Base-by-base conservation (phyloP, 1,284 basidiomycete species). In the Sporisorium iseilematis-ciliati region DNA sequence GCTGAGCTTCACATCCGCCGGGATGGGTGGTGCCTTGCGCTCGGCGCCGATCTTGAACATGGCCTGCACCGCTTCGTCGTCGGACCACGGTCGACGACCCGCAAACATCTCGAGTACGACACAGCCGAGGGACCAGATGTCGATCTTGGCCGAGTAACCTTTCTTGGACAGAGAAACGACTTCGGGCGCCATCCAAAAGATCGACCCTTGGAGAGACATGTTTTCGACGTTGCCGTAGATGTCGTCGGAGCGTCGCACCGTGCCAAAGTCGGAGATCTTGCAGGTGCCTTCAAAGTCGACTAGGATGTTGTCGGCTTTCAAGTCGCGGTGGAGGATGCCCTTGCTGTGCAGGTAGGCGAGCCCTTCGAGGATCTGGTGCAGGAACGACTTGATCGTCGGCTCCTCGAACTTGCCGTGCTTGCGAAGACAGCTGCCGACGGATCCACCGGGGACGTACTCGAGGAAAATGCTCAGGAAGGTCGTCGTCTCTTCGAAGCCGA, bases 101-200 rank as follows among this genome's bases (percentile, higher is more conserved):
- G 94, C 92, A 90, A 95, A 95, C 97, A 99, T 99, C 86, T 99
- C 96, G 74, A 98, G 88, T 4, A 97, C 92, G 16, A 99, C 93
- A 87, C 96, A 99, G 0, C 96, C 96, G 4, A 99, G 89, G 84
- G 93, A 94, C 97, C 96, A 99, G 75, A 99, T 97, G 84, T 99
- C 97, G 40, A 97, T 92, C 87, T 99, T 99, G 79, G 92, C 94
- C 78, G 93, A 94, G 86, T 99, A 99, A 0, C 93, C 88, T 61
- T 86, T 85, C 38, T 91, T 91, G 80, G 91, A 90, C 81, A 92
- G 90, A 38, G 91, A 91, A 25, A 96, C 90, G 41, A 99, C 94
- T 87, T 99, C 96, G 1, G 96, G 97, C 7, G 97, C 96, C 96
- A 99, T 99, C 87, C 97, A 99, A 86, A 97, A 99, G 51, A 98